Base-by-base conservation (phyloP, 192 early-diverging fungal genomes). In the Coemansia sp. region DNA sequence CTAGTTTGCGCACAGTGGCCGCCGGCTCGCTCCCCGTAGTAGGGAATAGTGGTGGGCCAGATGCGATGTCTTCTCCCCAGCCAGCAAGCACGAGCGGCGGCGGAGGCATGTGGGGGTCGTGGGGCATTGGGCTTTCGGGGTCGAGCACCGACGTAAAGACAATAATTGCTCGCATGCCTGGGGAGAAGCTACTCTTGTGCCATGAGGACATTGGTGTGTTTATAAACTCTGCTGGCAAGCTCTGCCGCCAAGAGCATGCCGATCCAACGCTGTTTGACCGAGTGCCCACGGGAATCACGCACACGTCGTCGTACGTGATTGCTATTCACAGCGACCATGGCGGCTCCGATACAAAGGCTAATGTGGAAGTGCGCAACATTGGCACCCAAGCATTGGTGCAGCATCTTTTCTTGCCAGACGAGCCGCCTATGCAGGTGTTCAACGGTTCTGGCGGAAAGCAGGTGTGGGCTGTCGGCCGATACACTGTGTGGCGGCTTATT, bases 321-420 rank as follows among this genome's bases (percentile, higher is more conserved):
- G 72, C 80, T 2, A 68, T 74, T 4, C 75, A 71, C 24, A 37
- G 37, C 10, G 62, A 69, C 21, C 2, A 60, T 13, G 62, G 55
- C 11, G 58, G 46, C 7, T 38, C 64, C 21, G 37, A 18, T 16
- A 9, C 60, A 45, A 67, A 26, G 26, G 67, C 69, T 37, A 83
- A 89, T 37, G 86, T 98, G 0, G 93, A 95, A 69, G 91, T 98
- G 14, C 86, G 93, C 66, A 94, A 92, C 51, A 88, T 97, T 48
- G 89, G 84, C 45, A 91, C 93, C 0, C 88, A 90, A 51, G 87
- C 87, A 3, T 73, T 95, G 21, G 91, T 98, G 4, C 96, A 98
- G 71, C 82, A 85, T 33, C 85, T 95, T 11, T 84, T 88, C 16
- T 78, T 98, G 28, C 67, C 84, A 1, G 77, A 76, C 34, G 83